Percentiles rank a stretch among this genome's conserved stretches.
Evolutionary conservation across 371 early-diverging fungal species (phyloP).

Genomic region (Rhizopus stolonifer): DNA sequence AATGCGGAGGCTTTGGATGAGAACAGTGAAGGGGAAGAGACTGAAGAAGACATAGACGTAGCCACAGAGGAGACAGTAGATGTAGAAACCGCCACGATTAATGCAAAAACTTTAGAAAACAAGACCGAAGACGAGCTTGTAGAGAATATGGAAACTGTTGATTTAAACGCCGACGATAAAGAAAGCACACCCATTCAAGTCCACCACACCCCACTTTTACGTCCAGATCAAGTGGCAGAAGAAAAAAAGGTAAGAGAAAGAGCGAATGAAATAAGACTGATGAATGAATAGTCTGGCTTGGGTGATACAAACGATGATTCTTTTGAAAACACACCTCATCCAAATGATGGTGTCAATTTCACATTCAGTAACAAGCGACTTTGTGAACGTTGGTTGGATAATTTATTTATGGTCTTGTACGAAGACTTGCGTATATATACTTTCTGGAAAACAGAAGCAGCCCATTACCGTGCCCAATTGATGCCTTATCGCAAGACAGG

Average conservation of each 20-base stretch:
- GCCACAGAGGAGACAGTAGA: background rate
- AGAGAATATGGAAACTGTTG: constrained; percentile 30
- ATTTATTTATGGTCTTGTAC: constrained; percentile 95
- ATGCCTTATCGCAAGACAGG: constrained; percentile 86
- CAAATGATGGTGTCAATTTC: constrained; percentile 35
- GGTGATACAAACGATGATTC: background rate
- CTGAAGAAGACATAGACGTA: background rate
- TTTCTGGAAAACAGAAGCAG: constrained; percentile 75
- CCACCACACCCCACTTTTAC: constrained; percentile 28
- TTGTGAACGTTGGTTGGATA: constrained; percentile 98
- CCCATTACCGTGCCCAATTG: constrained; percentile 68
- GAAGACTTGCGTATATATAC: constrained; percentile 95
- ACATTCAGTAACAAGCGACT: constrained; percentile 90
- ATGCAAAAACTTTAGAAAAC: constrained; percentile 7
- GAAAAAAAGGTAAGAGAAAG: background rate
- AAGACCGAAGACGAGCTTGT: constrained; percentile 5
- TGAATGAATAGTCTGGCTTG: background rate
- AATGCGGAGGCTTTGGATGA: too few species aligned
- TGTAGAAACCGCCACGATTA: background rate
- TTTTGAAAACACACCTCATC: constrained; percentile 1
- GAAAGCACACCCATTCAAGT: constrained; percentile 10
- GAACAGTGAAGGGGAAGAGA: background rate
- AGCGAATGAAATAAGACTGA: too few species aligned
- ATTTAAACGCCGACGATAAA: constrained; percentile 25
- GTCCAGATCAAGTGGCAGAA: constrained; percentile 43